A percentile compares a stretch with the other conserved stretches of the same genome.
These are phyloP conservation scores for Boletus coccyginus DNA, from an alignment of 768 basidiomycete genomes.

Conservation along the genomic window DNA sequence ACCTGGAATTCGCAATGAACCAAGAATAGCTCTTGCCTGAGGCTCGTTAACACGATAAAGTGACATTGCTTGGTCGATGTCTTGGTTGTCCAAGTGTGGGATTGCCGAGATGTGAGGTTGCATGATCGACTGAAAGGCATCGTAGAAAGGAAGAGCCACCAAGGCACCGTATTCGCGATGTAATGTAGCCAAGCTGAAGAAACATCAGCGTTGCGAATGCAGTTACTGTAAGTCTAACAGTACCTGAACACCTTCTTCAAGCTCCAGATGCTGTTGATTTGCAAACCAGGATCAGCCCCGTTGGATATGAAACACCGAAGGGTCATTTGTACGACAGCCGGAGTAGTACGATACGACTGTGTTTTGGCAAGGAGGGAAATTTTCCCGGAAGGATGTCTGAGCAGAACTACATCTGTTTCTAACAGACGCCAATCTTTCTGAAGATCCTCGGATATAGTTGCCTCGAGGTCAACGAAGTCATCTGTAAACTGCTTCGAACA, in stretches of 20 bases:
- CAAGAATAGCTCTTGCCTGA: constrained; percentile 85
- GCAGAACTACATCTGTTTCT: constrained; percentile 84
- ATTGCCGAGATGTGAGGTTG: constrained; percentile 56
- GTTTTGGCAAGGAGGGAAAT: constrained; percentile 72
- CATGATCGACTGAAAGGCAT: constrained; percentile 69
- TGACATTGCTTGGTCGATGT: constrained; percentile 64
- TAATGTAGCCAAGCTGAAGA: constrained; percentile 76
- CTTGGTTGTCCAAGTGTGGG: constrained; percentile 43
- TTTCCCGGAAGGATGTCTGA: constrained; percentile 56
- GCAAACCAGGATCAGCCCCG: constrained; percentile 57
- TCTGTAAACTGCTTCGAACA: constrained; percentile 69
- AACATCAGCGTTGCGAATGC: constrained; percentile 3
- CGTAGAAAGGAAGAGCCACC: constrained; percentile 78
- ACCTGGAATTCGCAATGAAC: constrained; percentile 66
- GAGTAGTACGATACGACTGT: constrained; percentile 41
- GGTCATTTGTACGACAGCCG: constrained; percentile 51
- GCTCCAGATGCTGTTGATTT: constrained; percentile 65
- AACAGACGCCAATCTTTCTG: constrained; percentile 70
- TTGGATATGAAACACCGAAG: constrained; percentile 51
- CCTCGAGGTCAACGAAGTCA: constrained; percentile 79
- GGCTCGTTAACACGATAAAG: constrained; percentile 84
- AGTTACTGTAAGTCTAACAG: not conserved
- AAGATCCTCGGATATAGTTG: constrained; percentile 55
- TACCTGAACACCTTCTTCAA: constrained; percentile 84
- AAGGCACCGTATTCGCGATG: constrained; percentile 92